Conservation (phyloP, 2,329 filamentous ascomycete species). For the Aphanoascus verrucosus region DNA sequence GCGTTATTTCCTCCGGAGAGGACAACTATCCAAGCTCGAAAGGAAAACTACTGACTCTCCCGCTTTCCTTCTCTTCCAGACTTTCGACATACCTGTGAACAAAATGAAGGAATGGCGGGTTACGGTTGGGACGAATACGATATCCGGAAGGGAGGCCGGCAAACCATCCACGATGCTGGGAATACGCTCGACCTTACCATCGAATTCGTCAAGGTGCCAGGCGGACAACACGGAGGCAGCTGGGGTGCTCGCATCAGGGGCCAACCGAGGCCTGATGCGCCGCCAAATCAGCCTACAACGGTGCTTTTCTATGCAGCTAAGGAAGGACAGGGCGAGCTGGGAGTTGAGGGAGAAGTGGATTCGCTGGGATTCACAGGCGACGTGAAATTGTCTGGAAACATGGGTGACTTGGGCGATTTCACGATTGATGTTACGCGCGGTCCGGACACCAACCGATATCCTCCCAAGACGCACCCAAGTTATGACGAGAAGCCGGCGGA, state of each 20-base stretch:
- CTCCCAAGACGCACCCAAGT: constrained; percentile 49
- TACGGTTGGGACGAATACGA: constrained; percentile 99
- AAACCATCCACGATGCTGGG: constrained; percentile 79
- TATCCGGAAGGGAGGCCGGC: constrained; percentile 70
- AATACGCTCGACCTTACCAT: constrained; percentile 88
- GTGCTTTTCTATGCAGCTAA: constrained; percentile 73
- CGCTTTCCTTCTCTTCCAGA: constrained; percentile 39
- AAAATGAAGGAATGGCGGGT: constrained; percentile 83
- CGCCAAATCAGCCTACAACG: constrained; percentile 58
- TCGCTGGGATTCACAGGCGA: constrained; percentile 47
- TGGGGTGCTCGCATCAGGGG: constrained; percentile 89
- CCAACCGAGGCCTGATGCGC: constrained; percentile 58
- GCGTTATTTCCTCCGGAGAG: no score
- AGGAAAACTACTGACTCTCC: not conserved
- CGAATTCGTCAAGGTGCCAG: constrained; percentile 85
- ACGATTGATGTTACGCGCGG: constrained; percentile 67
- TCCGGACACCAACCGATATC: constrained; percentile 50
- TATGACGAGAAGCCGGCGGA: constrained; percentile 61
- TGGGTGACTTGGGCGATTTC: constrained; percentile 65
- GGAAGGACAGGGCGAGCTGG: constrained; percentile 62
- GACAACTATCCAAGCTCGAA: not conserved
- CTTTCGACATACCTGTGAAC: constrained; percentile 90
- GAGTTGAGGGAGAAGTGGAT: constrained; percentile 45
- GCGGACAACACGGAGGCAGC: constrained; percentile 72
- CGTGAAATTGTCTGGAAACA: constrained; percentile 60